A percentile compares a stretch with the other conserved stretches of the same genome.
Conservation (phyloP, 192 early-diverging fungal species). For the Coemansia furcata region DNA sequence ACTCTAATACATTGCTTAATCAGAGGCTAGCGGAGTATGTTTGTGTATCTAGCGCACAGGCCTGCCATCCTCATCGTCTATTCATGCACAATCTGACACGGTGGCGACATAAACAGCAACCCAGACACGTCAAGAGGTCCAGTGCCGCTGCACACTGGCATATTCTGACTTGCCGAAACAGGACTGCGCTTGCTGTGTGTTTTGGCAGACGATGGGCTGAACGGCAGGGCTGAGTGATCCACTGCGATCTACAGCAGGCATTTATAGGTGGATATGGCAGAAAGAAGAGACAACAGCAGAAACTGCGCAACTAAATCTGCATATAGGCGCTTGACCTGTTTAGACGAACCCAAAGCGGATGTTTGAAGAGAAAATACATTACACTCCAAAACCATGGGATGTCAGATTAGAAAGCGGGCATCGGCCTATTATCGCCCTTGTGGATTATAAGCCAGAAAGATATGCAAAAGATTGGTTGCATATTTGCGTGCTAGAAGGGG, state of each 20-base stretch:
- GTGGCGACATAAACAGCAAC: neutral
- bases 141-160: neutral
- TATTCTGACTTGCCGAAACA: neutral
- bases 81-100: neutral
- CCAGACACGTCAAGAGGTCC: neutral
- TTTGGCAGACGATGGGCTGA: slow-evolving; percentile 1
- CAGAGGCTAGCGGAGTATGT: neutral
- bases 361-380: neutral
- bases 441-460: neutral
- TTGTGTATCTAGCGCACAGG: slow-evolving; percentile 5
- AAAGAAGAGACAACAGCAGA: slow-evolving; percentile 1
- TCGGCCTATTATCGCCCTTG: neutral
- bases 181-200: neutral
- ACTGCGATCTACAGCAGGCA: neutral
- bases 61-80: neutral
- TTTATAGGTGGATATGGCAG: neutral
- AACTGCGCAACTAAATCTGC: neutral
- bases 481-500: neutral
- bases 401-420: neutral
- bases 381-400: neutral
- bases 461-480: neutral
- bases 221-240: slow-evolving; percentile 5
- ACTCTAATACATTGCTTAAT: no score
- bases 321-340: neutral
- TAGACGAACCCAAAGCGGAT: neutral